Conservation (phyloP, 2,329 filamentous ascomycete species). For the Alternaria gaisen region DNA sequence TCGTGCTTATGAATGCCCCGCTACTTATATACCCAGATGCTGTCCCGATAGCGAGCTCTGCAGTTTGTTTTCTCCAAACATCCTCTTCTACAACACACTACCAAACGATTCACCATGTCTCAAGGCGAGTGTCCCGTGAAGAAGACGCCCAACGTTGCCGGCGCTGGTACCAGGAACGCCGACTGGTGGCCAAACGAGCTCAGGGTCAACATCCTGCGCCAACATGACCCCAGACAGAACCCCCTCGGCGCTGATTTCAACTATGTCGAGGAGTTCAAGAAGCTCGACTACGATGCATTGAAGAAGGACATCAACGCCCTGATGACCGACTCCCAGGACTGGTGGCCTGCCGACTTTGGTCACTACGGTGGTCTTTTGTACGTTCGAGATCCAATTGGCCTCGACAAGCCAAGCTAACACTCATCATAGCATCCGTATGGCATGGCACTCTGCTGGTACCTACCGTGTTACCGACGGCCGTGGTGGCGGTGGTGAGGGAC, state of each 20-base stretch:
- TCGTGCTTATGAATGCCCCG: conserved; percentile 42
- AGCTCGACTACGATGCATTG: conserved; percentile 72
- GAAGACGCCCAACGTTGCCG: conserved; percentile 51
- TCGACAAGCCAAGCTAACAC: conserved; percentile 13
- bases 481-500: conserved; percentile 76
- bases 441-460: conserved; percentile 82
- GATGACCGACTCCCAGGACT: conserved; percentile 82
- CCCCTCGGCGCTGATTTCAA: conserved; percentile 73
- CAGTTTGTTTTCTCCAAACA: conserved; percentile 17
- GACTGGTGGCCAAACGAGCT: conserved; percentile 81
- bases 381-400: conserved; percentile 9
- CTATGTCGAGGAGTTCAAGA: conserved; percentile 77
- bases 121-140: conserved; percentile 48
- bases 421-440: conserved; percentile 68
- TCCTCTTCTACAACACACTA: conserved; percentile 18
- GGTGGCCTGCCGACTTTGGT: conserved; percentile 84
- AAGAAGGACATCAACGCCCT: conserved; percentile 77
- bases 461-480: conserved; percentile 79
- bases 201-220: conserved; percentile 75
- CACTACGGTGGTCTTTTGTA: conserved; percentile 80
- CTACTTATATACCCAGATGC: conserved; percentile 32
- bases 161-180: conserved; percentile 71
- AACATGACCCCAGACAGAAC: conserved; percentile 70
- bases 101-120: conserved; percentile 40
- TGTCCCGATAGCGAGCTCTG: conserved; percentile 8